A percentile compares a stretch with the other conserved stretches of the same genome.
phyloP scores from a whole-genome alignment of 2,329 filamentous ascomycete species.

The Aspergillus viridinutans region DNA sequence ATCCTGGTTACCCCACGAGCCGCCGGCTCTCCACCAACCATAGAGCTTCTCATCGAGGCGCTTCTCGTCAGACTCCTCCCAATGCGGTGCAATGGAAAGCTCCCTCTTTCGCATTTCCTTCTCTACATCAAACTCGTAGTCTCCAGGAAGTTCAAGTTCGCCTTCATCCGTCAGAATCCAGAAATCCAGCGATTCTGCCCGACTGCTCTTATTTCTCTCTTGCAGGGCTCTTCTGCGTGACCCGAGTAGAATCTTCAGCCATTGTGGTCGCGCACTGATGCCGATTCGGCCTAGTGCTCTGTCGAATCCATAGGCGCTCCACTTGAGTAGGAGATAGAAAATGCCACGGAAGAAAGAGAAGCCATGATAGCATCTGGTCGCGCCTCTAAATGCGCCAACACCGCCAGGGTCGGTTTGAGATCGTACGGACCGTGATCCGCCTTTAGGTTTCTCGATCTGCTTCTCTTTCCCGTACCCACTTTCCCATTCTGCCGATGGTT shows the following conservation, averaged over 20 bases:
- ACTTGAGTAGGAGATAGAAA: constrained; percentile 58
- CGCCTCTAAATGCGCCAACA: constrained; percentile 73
- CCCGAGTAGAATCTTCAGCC: constrained; percentile 48
- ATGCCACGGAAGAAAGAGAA: constrained; percentile 72
- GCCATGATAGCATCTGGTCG: constrained; percentile 72
- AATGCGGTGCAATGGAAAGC: constrained; percentile 37
- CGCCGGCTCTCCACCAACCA: constrained; percentile 76
- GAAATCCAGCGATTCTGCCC: constrained; percentile 44
- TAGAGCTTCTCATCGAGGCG: constrained; percentile 73
- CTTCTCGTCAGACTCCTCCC: constrained; percentile 54
- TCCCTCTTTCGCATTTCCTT: constrained; percentile 66
- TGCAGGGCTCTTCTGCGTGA: constrained; percentile 17
- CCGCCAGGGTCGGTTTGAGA: constrained; percentile 50
- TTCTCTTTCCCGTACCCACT: constrained; percentile 46
- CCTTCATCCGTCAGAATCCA: constrained; percentile 53
- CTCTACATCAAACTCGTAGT: constrained; percentile 74
- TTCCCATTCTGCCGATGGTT: constrained; percentile 35
- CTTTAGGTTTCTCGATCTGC: constrained; percentile 39
- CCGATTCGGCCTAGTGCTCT: constrained; percentile 56
- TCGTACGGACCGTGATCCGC: constrained; percentile 32
- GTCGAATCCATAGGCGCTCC: constrained; percentile 53
- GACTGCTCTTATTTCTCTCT: constrained; percentile 9
- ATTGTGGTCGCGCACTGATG: constrained; percentile 59
- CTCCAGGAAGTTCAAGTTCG: constrained; percentile 52
- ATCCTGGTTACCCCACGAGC: constrained; percentile 80